phyloP scores from a whole-genome alignment of 2,329 filamentous ascomycete species.

The Phoma sp. region DNA sequence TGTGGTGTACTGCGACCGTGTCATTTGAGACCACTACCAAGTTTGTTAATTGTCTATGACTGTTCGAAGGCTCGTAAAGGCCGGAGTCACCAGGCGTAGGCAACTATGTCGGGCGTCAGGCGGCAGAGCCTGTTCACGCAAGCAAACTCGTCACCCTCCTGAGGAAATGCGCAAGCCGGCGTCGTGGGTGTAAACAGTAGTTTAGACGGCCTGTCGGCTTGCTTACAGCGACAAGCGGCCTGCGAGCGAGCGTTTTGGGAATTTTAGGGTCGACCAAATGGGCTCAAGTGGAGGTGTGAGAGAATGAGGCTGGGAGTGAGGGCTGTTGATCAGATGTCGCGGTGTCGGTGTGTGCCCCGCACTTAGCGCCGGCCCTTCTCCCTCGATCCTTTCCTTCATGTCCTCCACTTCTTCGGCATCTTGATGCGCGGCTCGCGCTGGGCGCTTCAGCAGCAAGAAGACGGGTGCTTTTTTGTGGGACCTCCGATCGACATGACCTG shows the following conservation, averaged over 20 bases:
- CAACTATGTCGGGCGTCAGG: slow-evolving; percentile 5
- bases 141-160: slow-evolving; percentile 23
- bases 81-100: background rate
- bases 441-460: slow-evolving; percentile 17
- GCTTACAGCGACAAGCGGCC: slow-evolving; percentile 29
- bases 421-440: slow-evolving; percentile 16
- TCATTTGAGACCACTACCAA: slow-evolving; percentile 7
- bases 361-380: slow-evolving; percentile 22
- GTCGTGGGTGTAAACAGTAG: slow-evolving; percentile 15
- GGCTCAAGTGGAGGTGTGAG: slow-evolving; percentile 16
- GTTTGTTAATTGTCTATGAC: slow-evolving; percentile 10
- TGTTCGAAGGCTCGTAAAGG: background rate
- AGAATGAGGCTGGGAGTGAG: slow-evolving; percentile 36
- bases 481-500: slow-evolving; percentile 42
- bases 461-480: slow-evolving; percentile 17
- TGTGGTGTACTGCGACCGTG: slow-evolving; percentile 9
- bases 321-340: slow-evolving; percentile 17
- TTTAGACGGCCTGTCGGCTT: slow-evolving; percentile 30
- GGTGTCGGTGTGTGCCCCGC: slow-evolving; percentile 30
- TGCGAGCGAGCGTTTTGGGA: slow-evolving; percentile 28
- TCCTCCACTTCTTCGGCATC: slow-evolving; percentile 15
- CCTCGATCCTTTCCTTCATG: slow-evolving; percentile 14
- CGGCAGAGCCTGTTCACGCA: slow-evolving; percentile 35
- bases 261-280: slow-evolving; percentile 23
- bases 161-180: slow-evolving; percentile 22